phyloP scores from a whole-genome alignment of 2,329 filamentous ascomycete species.

The Colletotrichum sp. region DNA sequence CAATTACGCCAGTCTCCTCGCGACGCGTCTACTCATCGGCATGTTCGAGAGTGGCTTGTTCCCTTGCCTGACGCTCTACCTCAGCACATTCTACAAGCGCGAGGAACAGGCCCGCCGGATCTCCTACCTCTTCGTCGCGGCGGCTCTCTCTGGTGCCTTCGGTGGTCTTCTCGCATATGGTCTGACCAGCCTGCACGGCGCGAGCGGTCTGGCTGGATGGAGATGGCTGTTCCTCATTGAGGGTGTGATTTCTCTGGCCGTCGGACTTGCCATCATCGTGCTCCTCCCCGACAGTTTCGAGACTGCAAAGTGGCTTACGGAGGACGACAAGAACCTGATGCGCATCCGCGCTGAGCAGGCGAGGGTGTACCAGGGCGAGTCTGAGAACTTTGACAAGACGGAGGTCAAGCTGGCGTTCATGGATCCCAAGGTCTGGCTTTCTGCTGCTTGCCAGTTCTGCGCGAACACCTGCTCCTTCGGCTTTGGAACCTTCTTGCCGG shows the following conservation, averaged over 20 bases:
- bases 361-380: constrained; percentile 50
- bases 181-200: constrained; percentile 33
- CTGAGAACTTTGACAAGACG: constrained; percentile 52
- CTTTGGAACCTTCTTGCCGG: constrained; percentile 62
- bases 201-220: constrained; percentile 51
- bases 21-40: constrained; percentile 50
- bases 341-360: constrained; percentile 48
- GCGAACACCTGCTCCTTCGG: constrained; percentile 60
- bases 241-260: constrained; percentile 47
- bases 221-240: constrained; percentile 58
- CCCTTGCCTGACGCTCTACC: constrained; percentile 46
- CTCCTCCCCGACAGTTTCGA: constrained; percentile 45
- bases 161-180: constrained; percentile 52
- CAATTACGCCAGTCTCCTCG: constrained; percentile 46
- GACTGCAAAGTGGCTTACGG: constrained; percentile 52
- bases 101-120: constrained; percentile 32
- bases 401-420: constrained; percentile 51
- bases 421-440: constrained; percentile 59
- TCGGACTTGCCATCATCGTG: constrained; percentile 46
- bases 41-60: constrained; percentile 54
- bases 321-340: constrained; percentile 56
- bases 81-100: constrained; percentile 43
- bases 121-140: constrained; percentile 54
- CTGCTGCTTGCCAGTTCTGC: constrained; percentile 54
- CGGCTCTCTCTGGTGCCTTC: constrained; percentile 42